Base-by-base conservation (phyloP, 208 protist genomes). In the Trypanosoma theileri region DNA sequence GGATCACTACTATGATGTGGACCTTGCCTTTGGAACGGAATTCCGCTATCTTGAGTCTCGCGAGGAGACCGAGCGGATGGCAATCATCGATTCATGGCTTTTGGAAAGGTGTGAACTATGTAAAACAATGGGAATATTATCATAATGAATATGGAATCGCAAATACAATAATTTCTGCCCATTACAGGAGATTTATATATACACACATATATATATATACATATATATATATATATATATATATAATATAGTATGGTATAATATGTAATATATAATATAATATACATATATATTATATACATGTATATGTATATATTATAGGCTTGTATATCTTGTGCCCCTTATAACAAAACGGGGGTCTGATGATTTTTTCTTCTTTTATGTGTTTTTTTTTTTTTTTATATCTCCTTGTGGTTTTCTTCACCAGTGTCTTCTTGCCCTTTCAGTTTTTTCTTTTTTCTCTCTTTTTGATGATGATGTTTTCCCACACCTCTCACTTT, bases 51-150 rank as follows among this genome's bases (percentile, higher is more conserved):
- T 84, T 7, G 72, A 80, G 42, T 53, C 77, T 16, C 17, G 57
- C 4, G 89, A 94, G 66, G 89, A 94, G 65, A 82, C 75, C 7
- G 53, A 69, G 24, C 81, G 89, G 7, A 94, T 94, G 89, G 50
- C 21, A 16, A 31, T 91, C 26, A 66, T 84, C n/a, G 84, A 92
- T 53, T 52, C n/a, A 0, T 31, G 40, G 6, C 21, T 82, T 14
- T 56, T 62, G 17, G 71, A 63, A 46, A 69, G 55, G 51, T 60
- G 45, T 13, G 45, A 62, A 48, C 40, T 77, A 58, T 60, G 51
- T 64, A 66, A 22, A 31, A n/a, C 17, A 50, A 66, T 31, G 41
- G 52, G 21, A 28, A 16, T 9, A 45, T 19, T 6, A 16, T 55
- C 9, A 45, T 13, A 24, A 57, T 19, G 28, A 55, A 19, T 13